Evolutionary conservation across 371 early-diverging fungal genomes (phyloP).

Genomic region (Nematocida sp.): DNA sequence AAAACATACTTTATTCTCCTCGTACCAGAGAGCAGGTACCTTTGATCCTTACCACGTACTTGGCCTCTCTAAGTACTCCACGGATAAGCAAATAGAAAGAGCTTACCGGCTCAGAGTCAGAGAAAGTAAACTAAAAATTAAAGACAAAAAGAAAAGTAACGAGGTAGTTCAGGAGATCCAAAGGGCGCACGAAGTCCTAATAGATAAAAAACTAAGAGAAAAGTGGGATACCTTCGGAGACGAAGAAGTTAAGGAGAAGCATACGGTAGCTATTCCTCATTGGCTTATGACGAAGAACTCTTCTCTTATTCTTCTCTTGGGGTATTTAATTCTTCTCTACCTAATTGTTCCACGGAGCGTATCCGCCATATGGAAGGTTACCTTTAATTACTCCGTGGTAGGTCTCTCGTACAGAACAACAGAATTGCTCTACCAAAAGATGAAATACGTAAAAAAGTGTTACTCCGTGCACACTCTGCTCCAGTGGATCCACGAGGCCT

Average conservation of each 20-base stretch:
- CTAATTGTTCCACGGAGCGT: constrained; percentile 58
- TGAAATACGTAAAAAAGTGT: constrained; percentile 24
- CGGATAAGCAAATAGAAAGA: constrained; percentile 3
- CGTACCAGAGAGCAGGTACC: constrained; percentile 1
- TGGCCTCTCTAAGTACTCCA: constrained; percentile 1
- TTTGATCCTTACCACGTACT: constrained; percentile 30
- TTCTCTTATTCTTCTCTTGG: constrained; percentile 35
- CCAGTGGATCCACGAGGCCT: background rate
- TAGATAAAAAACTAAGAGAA: constrained; percentile 49
- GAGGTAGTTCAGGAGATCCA: constrained; percentile 43
- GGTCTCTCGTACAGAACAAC: constrained; percentile 30
- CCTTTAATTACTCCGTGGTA: constrained; percentile 41
- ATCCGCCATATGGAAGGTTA: constrained; percentile 56
- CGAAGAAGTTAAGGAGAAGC: constrained; percentile 37
- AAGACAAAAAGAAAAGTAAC: constrained; percentile 37
- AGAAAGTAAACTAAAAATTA: constrained; percentile 6
- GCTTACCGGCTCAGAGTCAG: constrained; percentile 23
- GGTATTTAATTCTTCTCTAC: constrained; percentile 59
- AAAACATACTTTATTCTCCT: constrained; percentile 1
- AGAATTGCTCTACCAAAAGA: constrained; percentile 34
- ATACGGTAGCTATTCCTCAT: constrained; percentile 65
- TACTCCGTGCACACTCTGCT: background rate
- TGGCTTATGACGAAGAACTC: constrained; percentile 55
- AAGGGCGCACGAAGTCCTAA: constrained; percentile 59
- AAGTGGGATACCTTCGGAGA: constrained; percentile 57